Base-by-base conservation (phyloP, 2,329 filamentous ascomycete genomes). In the Fusarium sp. region DNA sequence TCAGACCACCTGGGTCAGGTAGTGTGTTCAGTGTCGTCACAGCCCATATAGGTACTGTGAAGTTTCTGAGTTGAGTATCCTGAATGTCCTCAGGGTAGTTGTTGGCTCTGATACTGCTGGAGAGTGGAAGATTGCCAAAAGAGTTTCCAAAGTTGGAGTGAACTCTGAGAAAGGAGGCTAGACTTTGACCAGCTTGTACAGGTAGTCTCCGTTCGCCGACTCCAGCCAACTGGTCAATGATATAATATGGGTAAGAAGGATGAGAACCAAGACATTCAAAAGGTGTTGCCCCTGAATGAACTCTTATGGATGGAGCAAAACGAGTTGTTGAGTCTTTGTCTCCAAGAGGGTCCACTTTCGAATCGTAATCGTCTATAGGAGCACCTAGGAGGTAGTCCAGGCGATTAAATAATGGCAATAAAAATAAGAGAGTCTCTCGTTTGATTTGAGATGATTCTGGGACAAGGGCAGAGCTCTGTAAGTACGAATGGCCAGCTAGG, bases 51-150 rank as follows among this genome's bases (percentile, higher is more conserved):
- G 69, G 64, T 0, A 56, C 33, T 0, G 57, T 71, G 0, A 71
- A 59, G 0, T 71, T 71, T 12, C 69, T 44, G 29, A 71, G 55
- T 2, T 71, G 69, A 0, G 31, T 27, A 0, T 72, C 57, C 2
- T 72, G 69, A 7, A 72, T 46, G 0, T 31, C 17, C 0, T 11
- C 6, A 1, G 69, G 58, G 7, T 68, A 72, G 1, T 69, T 69
- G 0, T 71, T 71, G 0, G 38, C 57, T n/a, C 44, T n/a, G 1
- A 71, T 44, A 0, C 69, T 69, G 2, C 40, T 35, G 0, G 69
- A 71, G 0, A 72, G 44, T 0, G 57, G 36, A 1, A 71, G 57
- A 1, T 71, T 71, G 17, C 69, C 69, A 35, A 71, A 71, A 1
- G 59, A 38, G 1, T 64, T 72, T 0, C 40, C 27, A 1, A 24